Conservation (phyloP, 176 grass and related monocot genomes). For the Bonia amplexicaulis region DNA sequence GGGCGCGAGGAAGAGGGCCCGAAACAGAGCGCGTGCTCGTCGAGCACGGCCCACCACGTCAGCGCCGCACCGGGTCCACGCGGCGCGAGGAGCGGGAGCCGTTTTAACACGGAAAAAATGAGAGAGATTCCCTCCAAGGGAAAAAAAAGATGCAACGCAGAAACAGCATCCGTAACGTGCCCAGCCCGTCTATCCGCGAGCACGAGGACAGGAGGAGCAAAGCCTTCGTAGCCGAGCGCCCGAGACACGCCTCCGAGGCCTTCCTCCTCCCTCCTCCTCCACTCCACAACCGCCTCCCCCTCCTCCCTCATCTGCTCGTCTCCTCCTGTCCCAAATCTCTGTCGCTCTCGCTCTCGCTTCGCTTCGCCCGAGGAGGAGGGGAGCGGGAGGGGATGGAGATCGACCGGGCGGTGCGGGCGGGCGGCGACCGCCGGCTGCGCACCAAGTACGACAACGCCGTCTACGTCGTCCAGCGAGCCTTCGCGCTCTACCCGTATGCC, state of each 20-base stretch:
- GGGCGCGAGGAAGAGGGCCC: too few relatives aligned
- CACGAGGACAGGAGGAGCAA: not conserved
- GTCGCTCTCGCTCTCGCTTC: not conserved
- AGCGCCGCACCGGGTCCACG: conserved; percentile 3
- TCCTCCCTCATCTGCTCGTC: not conserved
- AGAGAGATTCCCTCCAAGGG: too few relatives aligned
- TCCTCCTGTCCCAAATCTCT: not conserved
- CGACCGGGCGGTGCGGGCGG: conserved; percentile 64
- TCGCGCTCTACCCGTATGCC: conserved; percentile 90
- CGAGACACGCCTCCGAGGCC: conserved; percentile 2
- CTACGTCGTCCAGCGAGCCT: conserved; percentile 93
- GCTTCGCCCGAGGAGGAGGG: not conserved
- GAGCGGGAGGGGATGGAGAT: conserved; percentile 74
- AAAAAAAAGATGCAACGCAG: not conserved
- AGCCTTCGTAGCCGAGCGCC: too few relatives aligned
- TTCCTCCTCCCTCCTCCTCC: not conserved
- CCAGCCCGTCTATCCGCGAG: conserved; percentile 5
- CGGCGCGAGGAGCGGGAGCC: not conserved
- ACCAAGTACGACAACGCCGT: conserved; percentile 85
- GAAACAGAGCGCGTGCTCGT: not conserved
- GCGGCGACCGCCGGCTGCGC: conserved; percentile 70
- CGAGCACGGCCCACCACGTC: conserved; percentile 8
- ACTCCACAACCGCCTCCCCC: too few relatives aligned
- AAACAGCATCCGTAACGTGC: conserved; percentile 6
- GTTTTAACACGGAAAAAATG: not conserved